Base-by-base conservation (phyloP, 2,329 filamentous ascomycete genomes). In the Arthrobotrys sinensis region DNA sequence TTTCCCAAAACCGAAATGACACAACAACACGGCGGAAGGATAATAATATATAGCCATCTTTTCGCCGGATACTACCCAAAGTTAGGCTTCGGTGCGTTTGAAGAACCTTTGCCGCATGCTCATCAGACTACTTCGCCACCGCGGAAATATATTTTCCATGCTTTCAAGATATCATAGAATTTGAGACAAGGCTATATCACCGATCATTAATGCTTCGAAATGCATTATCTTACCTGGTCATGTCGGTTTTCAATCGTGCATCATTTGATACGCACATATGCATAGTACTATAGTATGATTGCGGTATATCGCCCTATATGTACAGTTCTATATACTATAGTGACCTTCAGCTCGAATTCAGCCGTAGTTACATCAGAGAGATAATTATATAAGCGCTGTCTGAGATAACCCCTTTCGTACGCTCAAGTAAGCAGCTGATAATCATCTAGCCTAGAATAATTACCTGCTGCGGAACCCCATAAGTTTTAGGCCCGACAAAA, bases 1-100 rank as follows among this genome's bases (percentile, higher is more conserved):
- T 60, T 28, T 40, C 53, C 53, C n/a, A 43, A 60, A 60, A 60
- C 55, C 6, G 43, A 43, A 60, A 60, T 60, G 36, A 60, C 55
- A 60, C 55, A 60, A 60, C 55, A 60, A 60, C 55, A 60, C 55
- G 36, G 43, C 19, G n/a, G 36, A n/a, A 5, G 24, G 46, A 10
- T 28, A 28, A 28, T 28, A 14, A 28, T 12, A 14, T 6, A 50
- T 24, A n/a, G 11, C 10, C 12, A 16, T n/a, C n/a, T 34, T 32
- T 34, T 34, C 50, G 24, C 24, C 50, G 14, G 10, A 11, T n/a
- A 36, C 8, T 38, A 38, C 11, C 52, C 32, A 12, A 19, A 36
- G n/a, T 4, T 38, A 38, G 52, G 6, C 24, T 53, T n/a, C 11
- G 11, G 32, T 14, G 5, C n/a, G 11, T 16, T 1, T 34, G 11